Base-by-base conservation (phyloP, 768 basidiomycete genomes). In the Rhizopogon roseolus region DNA sequence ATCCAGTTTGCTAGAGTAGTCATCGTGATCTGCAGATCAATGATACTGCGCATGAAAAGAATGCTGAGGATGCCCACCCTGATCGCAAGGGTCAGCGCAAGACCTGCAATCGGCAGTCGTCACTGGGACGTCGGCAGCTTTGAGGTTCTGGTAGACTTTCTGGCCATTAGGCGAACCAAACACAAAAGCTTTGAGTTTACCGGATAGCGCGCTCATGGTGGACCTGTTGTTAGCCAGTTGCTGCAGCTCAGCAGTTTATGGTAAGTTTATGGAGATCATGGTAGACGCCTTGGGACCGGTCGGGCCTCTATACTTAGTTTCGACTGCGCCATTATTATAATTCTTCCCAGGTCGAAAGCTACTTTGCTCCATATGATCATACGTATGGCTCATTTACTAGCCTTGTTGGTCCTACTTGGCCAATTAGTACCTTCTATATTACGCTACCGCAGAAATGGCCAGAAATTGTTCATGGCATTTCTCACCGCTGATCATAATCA, bases 71-170 rank as follows among this genome's bases (percentile, higher is more conserved):
- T 41, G 51, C 62, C 57, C 52, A 80, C 88, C 88, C 64, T 84
- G 76, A 64, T 89, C 85, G 62, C 90, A 93, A 41, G 88, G 88
- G 64, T 88, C 79, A 16, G 84, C 76, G 65, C 93, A 95, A 27
- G 76, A 77, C 52, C 84, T 78, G 72, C 92, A 94, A 63, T 84
- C 82, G 0, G 78, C 83, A 9, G 74, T 69, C 5, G 85, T 79
- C 34, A 90, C 76, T 6, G 92, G 90, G 28, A 93, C 77, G 34
- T 74, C 68, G 3, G 76, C 79, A 7, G 76, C 76, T 50, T 76
- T 73, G 50, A 95, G 79, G 44, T 81, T 73, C 7, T 75, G 69
- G 34, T 74, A 72, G 16, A 82, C 69, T 36, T 70, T 64, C 54
- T 76, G 71, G 43, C 70, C 57, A 46, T 73, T 72, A 52, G 72